These are phyloP conservation scores for Nemania abortiva DNA, from an alignment of 2,329 filamentous ascomycete genomes.

Conservation along the genomic window DNA sequence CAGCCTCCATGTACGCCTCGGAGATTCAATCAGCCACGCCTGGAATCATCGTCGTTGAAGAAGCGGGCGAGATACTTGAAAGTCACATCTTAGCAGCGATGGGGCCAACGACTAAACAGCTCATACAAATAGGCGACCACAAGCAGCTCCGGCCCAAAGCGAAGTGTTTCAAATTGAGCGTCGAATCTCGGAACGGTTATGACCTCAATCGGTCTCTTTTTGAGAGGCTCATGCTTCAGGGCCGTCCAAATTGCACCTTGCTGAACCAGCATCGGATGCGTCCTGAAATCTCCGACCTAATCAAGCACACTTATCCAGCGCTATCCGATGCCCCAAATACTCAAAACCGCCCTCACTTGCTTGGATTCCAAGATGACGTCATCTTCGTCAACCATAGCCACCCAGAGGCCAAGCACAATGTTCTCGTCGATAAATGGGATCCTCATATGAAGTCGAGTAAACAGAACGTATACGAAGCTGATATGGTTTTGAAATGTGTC, in stretches of 20 bases:
- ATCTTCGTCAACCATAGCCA: constrained; percentile 75
- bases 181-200: constrained; percentile 74
- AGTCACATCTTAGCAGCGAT: constrained; percentile 73
- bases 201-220: constrained; percentile 77
- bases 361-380: constrained; percentile 70
- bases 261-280: constrained; percentile 75
- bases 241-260: constrained; percentile 66
- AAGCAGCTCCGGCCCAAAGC: constrained; percentile 78
- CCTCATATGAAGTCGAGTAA: constrained; percentile 66
- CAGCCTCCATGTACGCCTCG: constrained; percentile 70
- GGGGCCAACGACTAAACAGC: constrained; percentile 55
- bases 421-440: constrained; percentile 51
- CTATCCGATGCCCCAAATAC: constrained; percentile 67
- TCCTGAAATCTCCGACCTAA: constrained; percentile 73
- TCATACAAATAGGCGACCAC: constrained; percentile 80
- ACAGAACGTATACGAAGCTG: constrained; percentile 72
- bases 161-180: constrained; percentile 69
- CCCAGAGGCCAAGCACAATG: constrained; percentile 57
- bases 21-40: constrained; percentile 67
- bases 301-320: constrained; percentile 71
- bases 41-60: constrained; percentile 75
- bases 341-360: constrained; percentile 57
- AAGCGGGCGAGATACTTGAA: constrained; percentile 80
- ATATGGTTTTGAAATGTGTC: constrained; percentile 72
- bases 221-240: constrained; percentile 72